Percentiles rank a stretch among this genome's conserved stretches.
phyloP scores from a whole-genome alignment of 352 stramenopile species.

The Pythium phragmiticola region DNA sequence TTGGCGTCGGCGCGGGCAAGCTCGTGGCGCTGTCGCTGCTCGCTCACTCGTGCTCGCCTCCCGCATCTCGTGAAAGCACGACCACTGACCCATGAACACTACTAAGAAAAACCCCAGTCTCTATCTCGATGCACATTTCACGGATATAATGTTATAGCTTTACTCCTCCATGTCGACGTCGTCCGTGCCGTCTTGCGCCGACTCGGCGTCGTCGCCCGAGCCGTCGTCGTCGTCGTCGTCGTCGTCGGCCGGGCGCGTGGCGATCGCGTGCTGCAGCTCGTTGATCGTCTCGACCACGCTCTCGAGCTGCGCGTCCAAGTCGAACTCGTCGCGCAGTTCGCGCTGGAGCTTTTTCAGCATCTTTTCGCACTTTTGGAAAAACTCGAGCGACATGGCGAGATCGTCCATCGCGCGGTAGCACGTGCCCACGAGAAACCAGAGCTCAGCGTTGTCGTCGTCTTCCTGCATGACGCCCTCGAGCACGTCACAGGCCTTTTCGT shows the following conservation, averaged over 20 bases:
- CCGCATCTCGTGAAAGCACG: background rate
- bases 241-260: constrained; percentile 50
- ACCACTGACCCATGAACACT: background rate
- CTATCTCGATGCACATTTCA: constrained; percentile 29
- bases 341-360: constrained; percentile 85
- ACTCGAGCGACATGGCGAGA: constrained; percentile 77
- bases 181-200: constrained; percentile 37
- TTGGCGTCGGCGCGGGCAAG: constrained; percentile 56
- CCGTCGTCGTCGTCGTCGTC: constrained; percentile 56
- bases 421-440: constrained; percentile 88
- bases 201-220: constrained; percentile 33
- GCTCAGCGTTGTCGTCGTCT: constrained; percentile 87
- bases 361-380: constrained; percentile 75
- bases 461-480: constrained; percentile 88
- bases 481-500: constrained; percentile 78
- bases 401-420: constrained; percentile 88
- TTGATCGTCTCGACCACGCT: constrained; percentile 66
- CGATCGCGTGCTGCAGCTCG: constrained; percentile 54
- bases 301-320: constrained; percentile 78
- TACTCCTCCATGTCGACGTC: constrained; percentile 85
- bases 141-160: constrained; percentile 57
- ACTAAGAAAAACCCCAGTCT: background rate
- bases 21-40: constrained; percentile 57
- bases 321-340: constrained; percentile 66
- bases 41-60: constrained; percentile 2